Conservation (phyloP, 2,329 filamentous ascomycete species). For the Elsinoe batatas region DNA sequence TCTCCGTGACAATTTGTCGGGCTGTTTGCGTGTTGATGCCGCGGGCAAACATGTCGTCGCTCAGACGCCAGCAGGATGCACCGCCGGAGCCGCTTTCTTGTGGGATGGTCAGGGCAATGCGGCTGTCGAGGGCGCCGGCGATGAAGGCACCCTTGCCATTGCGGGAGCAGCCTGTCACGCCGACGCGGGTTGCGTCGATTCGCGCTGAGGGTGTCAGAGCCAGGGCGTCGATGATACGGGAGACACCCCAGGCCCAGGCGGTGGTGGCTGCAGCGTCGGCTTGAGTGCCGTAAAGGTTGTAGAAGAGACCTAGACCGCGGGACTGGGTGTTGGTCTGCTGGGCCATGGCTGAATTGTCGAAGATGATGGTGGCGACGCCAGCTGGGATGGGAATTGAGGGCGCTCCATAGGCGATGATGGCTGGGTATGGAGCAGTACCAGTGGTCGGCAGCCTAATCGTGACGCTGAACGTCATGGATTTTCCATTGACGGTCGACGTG, state of each 20-base stretch:
- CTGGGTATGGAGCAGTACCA: conserved; percentile 42
- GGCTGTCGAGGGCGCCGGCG: conserved; percentile 48
- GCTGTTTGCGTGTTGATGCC: conserved; percentile 52
- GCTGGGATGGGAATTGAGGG: conserved; percentile 46
- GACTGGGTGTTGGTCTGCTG: conserved; percentile 36
- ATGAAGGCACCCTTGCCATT: conserved; percentile 56
- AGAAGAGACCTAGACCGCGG: conserved; percentile 51
- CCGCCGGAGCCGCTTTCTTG: conserved; percentile 53
- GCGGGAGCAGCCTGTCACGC: conserved; percentile 54
- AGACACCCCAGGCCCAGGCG: conserved; percentile 55
- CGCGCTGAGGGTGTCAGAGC: conserved; percentile 37
- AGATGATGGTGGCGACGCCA: conserved; percentile 48
- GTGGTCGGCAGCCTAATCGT: conserved; percentile 31
- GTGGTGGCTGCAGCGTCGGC: conserved; percentile 50
- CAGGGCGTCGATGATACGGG: conserved; percentile 50
- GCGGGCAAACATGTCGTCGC: conserved; percentile 31
- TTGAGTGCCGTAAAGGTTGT: conserved; percentile 46
- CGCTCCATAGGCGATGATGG: conserved; percentile 49
- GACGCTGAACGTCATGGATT: conserved; percentile 29
- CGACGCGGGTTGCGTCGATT: conserved; percentile 37
- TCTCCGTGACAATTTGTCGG: conserved; percentile 49
- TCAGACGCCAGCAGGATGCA: conserved; percentile 50
- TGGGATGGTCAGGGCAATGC: conserved; percentile 51
- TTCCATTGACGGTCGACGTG: conserved; percentile 26
- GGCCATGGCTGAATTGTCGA: conserved; percentile 50